Percentiles rank a stretch among this genome's conserved stretches.
Conservation (phyloP, 139 green algal genomes). For the Trebouxia sp. region DNA sequence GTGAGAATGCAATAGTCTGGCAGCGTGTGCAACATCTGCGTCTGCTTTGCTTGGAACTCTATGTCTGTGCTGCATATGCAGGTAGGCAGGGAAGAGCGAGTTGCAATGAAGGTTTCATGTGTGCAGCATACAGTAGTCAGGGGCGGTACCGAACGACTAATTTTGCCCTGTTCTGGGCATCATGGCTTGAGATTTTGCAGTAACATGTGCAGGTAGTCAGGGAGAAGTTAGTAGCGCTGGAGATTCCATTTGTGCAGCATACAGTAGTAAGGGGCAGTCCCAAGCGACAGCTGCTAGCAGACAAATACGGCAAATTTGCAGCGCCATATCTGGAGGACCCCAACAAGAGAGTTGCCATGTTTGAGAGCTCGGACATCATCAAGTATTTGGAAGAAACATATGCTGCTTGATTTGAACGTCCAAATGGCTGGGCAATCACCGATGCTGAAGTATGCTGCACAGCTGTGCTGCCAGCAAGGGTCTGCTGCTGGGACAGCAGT, state of each 20-base stretch:
- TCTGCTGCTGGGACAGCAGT: too few species aligned
- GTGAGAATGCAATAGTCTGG: not conserved
- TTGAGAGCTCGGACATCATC: conserved; percentile 31
- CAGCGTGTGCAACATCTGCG: not conserved
- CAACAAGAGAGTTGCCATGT: conserved; percentile 21
- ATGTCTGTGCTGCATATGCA: not conserved
- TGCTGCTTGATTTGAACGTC: too few species aligned
- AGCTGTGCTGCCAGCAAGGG: too few species aligned
- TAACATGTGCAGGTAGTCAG: not conserved
- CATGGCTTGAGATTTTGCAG: not conserved
- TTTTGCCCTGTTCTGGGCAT: not conserved
- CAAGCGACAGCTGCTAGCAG: conserved; percentile 2
- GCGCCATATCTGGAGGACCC: conserved; percentile 14
- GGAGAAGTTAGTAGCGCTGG: conserved; percentile 14
- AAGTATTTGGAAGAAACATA: conserved; percentile 26
- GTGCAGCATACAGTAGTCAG: conserved; percentile 11
- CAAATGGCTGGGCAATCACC: too few species aligned
- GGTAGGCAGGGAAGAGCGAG: conserved; percentile 9
- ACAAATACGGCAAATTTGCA: conserved; percentile 28
- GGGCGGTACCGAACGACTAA: not conserved
- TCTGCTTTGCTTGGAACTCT: not conserved
- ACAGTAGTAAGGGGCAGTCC: not conserved
- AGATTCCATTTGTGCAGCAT: conserved; percentile 31
- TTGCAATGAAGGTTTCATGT: conserved; percentile 14
- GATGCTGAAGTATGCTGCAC: too few species aligned